Evolutionary conservation across 2,329 filamentous ascomycete species (phyloP).

Genomic region (Cladosporium velox): DNA sequence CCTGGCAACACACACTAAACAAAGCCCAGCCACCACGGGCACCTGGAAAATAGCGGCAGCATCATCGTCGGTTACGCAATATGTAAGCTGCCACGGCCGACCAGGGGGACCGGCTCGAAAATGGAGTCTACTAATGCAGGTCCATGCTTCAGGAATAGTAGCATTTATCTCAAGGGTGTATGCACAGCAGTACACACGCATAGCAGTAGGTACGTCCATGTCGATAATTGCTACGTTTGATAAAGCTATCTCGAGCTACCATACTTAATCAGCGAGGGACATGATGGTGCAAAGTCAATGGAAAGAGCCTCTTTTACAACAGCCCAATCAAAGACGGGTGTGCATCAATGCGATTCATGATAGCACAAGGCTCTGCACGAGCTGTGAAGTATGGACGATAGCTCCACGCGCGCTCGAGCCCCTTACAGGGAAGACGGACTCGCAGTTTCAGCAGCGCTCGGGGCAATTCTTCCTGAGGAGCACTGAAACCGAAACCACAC

Average conservation of each 20-base stretch:
- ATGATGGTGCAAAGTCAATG: neutral
- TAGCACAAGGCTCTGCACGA: neutral
- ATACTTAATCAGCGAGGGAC: neutral
- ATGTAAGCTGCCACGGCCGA: neutral
- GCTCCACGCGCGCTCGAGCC: constrained; percentile 5
- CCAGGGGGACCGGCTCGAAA: neutral
- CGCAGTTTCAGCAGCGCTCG: constrained; percentile 2
- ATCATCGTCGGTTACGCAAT: neutral
- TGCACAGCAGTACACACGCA: neutral
- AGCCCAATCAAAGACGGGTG: neutral
- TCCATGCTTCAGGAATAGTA: neutral
- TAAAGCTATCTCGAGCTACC: neutral
- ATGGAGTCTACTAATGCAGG: neutral
- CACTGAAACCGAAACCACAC: neutral
- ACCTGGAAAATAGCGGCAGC: neutral
- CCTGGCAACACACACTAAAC: neutral
- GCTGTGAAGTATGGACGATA: neutral
- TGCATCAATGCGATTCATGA: neutral
- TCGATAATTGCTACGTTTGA: neutral
- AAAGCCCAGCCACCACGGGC: neutral
- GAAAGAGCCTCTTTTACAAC: neutral
- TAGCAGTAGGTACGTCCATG: neutral
- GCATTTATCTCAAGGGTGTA: neutral
- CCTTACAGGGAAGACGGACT: neutral
- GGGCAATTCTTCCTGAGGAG: neutral